Evolutionary conservation across 352 stramenopile genomes (phyloP).

Genomic region (Blastocystis sp.): DNA sequence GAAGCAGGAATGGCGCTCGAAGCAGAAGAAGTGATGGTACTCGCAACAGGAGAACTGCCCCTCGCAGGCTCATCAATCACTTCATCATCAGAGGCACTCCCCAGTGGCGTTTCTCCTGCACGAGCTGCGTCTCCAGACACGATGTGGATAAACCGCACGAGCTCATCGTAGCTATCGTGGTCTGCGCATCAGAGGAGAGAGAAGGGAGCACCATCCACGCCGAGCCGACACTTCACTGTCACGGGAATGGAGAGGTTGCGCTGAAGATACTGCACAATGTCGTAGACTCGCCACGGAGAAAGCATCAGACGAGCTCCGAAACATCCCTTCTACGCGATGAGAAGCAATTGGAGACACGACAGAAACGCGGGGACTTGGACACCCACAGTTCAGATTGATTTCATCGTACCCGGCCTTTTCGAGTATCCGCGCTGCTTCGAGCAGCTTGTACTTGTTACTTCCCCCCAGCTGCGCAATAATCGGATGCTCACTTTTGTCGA

Average conservation of each 20-base stretch:
- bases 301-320: slow-evolving; percentile 65
- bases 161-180: slow-evolving; percentile 32
- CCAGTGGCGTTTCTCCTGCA: not conserved
- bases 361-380: slow-evolving; percentile 52
- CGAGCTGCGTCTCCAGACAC: slow-evolving; percentile 15
- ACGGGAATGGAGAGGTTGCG: slow-evolving; percentile 24
- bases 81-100: slow-evolving; percentile 37
- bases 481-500: slow-evolving; percentile 38
- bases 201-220: slow-evolving; percentile 28
- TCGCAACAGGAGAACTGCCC: not conserved
- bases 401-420: slow-evolving; percentile 27
- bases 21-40: no score
- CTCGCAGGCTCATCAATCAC: not conserved
- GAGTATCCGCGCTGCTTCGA: slow-evolving; percentile 39
- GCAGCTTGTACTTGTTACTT: slow-evolving; percentile 32
- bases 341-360: not conserved
- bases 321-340: slow-evolving; percentile 1
- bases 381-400: slow-evolving; percentile 64
- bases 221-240: slow-evolving; percentile 47
- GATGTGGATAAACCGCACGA: slow-evolving; percentile 10
- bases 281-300: slow-evolving; percentile 26
- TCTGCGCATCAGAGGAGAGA: not conserved
- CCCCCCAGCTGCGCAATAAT: slow-evolving; percentile 59
- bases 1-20: no score
- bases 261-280: slow-evolving; percentile 54